Conservation (phyloP, 176 grass and related monocot genomes). For the Hordeum marinum region DNA sequence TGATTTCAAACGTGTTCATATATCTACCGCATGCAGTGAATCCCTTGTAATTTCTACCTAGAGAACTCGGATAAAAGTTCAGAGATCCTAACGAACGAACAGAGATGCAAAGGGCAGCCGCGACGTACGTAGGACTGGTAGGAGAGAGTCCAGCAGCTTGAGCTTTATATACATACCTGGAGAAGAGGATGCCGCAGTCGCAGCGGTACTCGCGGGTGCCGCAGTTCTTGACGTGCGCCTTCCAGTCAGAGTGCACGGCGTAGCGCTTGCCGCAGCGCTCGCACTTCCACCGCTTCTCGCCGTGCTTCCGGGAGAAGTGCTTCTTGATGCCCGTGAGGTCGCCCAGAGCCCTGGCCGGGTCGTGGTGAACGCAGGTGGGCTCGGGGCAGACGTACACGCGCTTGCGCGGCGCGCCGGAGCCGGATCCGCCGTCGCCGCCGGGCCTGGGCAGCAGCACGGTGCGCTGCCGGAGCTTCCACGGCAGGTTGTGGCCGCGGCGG, state of each 20-base stretch:
- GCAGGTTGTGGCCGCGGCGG: constrained; percentile 91
- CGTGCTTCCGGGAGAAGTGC: constrained; percentile 91
- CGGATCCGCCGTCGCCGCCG: neutral
- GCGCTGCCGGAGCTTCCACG: constrained; percentile 93
- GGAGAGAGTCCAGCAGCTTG: neutral
- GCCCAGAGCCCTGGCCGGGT: constrained; percentile 71
- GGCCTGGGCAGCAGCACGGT: neutral
- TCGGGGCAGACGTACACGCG: constrained; percentile 95
- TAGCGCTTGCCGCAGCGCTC: constrained; percentile 88
- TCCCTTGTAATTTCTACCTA: neutral
- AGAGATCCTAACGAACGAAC: neutral
- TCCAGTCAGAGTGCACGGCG: constrained; percentile 97
- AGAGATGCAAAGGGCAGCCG: neutral
- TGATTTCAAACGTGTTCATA: neutral
- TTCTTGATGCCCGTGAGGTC: constrained; percentile 97
- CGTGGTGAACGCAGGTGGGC: constrained; percentile 79
- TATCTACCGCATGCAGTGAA: neutral
- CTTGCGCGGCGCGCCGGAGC: constrained; percentile 32
- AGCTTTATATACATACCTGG: constrained; percentile 42
- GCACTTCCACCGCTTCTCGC: constrained; percentile 95
- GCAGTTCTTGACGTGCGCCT: constrained; percentile 90
- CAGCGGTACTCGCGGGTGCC: constrained; percentile 93
- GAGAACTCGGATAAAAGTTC: neutral
- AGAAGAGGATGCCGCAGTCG: constrained; percentile 90
- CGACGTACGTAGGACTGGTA: no score